phyloP scores from a whole-genome alignment of 2,329 filamentous ascomycete genomes.

The Penicillium sp. region DNA sequence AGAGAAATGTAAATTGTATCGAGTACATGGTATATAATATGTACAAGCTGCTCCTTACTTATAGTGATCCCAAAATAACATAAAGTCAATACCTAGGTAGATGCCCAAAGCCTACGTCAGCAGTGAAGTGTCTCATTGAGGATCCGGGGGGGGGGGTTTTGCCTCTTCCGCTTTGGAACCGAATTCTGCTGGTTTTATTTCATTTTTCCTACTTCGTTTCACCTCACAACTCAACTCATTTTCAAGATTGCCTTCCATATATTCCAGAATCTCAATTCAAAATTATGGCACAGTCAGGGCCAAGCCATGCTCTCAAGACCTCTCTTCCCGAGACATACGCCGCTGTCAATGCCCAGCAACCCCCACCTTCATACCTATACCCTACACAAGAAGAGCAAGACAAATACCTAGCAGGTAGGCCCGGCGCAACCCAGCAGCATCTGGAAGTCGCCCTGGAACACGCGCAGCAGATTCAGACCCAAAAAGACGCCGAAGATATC shows the following conservation, averaged over 20 bases:
- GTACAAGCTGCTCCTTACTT: background rate
- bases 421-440: conserved; percentile 46
- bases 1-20: background rate
- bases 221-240: background rate
- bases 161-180: conserved; percentile 5
- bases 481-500: conserved; percentile 71
- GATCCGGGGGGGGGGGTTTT: background rate
- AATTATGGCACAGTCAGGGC: conserved; percentile 25
- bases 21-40: background rate
- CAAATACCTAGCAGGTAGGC: conserved; percentile 30
- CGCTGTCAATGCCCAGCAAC: conserved; percentile 46
- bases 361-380: conserved; percentile 20
- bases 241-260: background rate
- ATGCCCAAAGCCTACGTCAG: conserved; percentile 4
- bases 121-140: background rate
- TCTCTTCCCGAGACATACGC: conserved; percentile 44
- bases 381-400: conserved; percentile 30
- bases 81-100: background rate
- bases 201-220: background rate
- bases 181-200: background rate
- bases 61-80: too few species aligned
- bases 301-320: conserved; percentile 61
- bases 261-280: background rate
- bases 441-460: conserved; percentile 72
- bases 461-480: conserved; percentile 76